Conservation (phyloP, 805 yeast genomes). For the Candida sphagnicola region DNA sequence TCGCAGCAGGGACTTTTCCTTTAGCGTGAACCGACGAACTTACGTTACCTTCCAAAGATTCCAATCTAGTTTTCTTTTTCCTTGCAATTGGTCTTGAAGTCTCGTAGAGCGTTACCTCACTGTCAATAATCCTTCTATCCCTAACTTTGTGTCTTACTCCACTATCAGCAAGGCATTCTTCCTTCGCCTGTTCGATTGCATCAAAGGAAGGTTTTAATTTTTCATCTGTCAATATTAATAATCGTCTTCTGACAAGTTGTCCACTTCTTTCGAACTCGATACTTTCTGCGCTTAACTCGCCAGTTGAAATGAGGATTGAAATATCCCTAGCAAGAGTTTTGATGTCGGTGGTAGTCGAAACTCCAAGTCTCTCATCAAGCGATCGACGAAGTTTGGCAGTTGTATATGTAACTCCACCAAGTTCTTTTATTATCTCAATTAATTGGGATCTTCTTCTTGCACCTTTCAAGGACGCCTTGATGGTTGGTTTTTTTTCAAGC, state of each 20-base stretch:
- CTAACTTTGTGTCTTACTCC: slow-evolving; percentile 11
- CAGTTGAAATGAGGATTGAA: slow-evolving; percentile 18
- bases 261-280: slow-evolving; percentile 24
- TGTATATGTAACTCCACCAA: slow-evolving; percentile 38
- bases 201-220: slow-evolving; percentile 22
- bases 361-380: slow-evolving; percentile 27
- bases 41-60: slow-evolving; percentile 10
- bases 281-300: slow-evolving; percentile 19
- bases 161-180: slow-evolving; percentile 22
- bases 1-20: background rate
- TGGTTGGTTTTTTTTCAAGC: background rate
- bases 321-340: slow-evolving; percentile 40
- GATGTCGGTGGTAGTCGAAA: slow-evolving; percentile 28
- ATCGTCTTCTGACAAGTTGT: slow-evolving; percentile 22
- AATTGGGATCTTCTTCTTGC: slow-evolving; percentile 25
- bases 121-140: slow-evolving; percentile 22
- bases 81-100: slow-evolving; percentile 5
- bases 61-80: slow-evolving; percentile 18
- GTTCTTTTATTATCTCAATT: slow-evolving; percentile 24
- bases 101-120: slow-evolving; percentile 22
- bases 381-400: slow-evolving; percentile 28
- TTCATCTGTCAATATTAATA: slow-evolving; percentile 28
- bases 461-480: slow-evolving; percentile 18
- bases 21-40: background rate
- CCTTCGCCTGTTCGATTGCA: slow-evolving; percentile 22